Conservation (phyloP, 2,329 filamentous ascomycete species). For the Magnaporthales sp. region DNA sequence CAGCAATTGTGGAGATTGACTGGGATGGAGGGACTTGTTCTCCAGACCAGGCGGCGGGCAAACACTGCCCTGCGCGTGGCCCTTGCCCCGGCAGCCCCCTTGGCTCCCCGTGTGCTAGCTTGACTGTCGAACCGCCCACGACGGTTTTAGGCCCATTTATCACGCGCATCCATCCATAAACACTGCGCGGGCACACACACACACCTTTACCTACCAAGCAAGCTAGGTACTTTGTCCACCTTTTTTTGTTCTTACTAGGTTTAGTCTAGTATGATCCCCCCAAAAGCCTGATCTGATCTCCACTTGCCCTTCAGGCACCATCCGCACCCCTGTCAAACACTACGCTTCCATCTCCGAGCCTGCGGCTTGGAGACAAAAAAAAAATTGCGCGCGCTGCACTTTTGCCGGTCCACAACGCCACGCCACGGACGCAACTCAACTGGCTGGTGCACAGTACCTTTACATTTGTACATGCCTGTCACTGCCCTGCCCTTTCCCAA, state of each 20-base stretch:
- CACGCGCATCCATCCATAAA: slow-evolving; percentile 7
- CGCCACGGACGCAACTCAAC: neutral
- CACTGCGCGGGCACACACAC: too few relatives aligned
- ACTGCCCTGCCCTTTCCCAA: slow-evolving; percentile 9
- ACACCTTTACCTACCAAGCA: too few relatives aligned
- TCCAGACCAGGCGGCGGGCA: neutral
- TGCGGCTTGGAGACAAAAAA: slow-evolving; percentile 8
- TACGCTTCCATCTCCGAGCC: slow-evolving; percentile 13
- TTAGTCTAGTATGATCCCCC: too few relatives aligned
- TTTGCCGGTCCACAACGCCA: neutral
- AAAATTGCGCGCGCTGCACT: neutral
- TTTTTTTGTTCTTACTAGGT: slow-evolving; percentile 3
- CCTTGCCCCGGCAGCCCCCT: neutral
- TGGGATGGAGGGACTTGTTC: neutral
- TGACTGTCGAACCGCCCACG: neutral
- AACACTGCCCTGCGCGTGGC: neutral
- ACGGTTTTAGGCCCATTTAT: slow-evolving; percentile 1
- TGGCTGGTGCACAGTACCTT: neutral
- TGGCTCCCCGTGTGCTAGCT: neutral
- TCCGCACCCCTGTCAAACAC: slow-evolving; percentile 13
- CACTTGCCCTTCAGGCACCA: slow-evolving; percentile 1
- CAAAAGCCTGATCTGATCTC: too few relatives aligned
- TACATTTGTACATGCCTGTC: slow-evolving; percentile 10
- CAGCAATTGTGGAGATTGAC: neutral
- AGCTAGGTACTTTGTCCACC: too few relatives aligned